Evolutionary conservation across 2,329 filamentous ascomycete species (phyloP), one percentile per base, ranked within the genome.

Genomic region (Fusarium armeniacum): DNA sequence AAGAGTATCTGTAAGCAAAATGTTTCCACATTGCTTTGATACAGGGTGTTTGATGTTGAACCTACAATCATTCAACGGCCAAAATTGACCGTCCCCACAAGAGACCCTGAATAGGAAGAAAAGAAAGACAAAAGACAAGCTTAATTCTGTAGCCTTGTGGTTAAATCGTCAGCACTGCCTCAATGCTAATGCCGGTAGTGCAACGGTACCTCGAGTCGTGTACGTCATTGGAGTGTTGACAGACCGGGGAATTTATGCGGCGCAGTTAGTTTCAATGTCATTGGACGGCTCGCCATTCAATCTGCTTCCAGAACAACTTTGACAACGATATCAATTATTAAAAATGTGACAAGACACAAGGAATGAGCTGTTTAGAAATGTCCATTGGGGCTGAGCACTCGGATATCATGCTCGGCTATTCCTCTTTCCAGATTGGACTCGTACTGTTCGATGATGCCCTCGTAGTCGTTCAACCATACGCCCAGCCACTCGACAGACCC

Each of bases 41-140:
- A 45, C 18, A 58, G 32, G 49, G 38, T 62, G 15, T 18, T 40
- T 5, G 10, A 44, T 15, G 16, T 11, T 8, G 3, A 62, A 47
- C 12, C 6, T 40, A 51, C 16, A 67, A 22, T 51, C 49, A 50
- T 16, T 8, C 26, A n/a, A 66, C 58, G 67, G 67, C 35, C 16
- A 70, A 70, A 64, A 53, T 70, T 70, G 16, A 54, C 67, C 67
- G 57, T 64, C 62, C 16, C 67, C 67, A 67, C 49, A 53, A 56
- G 54, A 44, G 65, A 55, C 57, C 62, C 41, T 65, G 22, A 44
- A 50, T 22, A n/a, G 28, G n/a, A 15, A 20, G 28, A 63, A 40
- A 33, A 56, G 15, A 44, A 24, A 20, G 35, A 12, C 46, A 55
- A 36, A 24, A 8, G n/a, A 52, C 67, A 69, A 67, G 62, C 66